phyloP scores from a whole-genome alignment of 345 rosid genomes.

The Diplotaxis tenuifolia region DNA sequence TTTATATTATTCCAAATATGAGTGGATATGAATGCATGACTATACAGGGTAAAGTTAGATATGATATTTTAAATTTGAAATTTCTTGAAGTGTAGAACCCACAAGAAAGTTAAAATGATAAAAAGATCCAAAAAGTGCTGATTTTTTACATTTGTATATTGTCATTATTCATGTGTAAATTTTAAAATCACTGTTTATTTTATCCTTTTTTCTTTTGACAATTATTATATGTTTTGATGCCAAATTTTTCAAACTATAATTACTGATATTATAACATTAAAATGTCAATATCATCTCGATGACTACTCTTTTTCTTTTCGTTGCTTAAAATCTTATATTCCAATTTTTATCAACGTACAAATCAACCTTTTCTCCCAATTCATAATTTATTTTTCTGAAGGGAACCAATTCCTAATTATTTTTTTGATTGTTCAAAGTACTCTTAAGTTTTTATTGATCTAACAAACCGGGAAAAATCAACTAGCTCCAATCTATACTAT shows the following conservation, averaged over 20 bases:
- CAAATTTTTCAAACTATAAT: not conserved
- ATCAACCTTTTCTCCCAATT: slow-evolving; percentile 21
- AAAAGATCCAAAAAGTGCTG: slow-evolving; percentile 30
- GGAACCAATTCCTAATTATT: too few relatives aligned
- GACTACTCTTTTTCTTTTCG: not conserved
- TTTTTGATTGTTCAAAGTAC: too few relatives aligned
- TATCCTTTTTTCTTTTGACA: not conserved
- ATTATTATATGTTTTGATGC: slow-evolving; percentile 18
- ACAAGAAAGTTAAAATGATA: slow-evolving; percentile 28
- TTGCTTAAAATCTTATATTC: slow-evolving; percentile 16
- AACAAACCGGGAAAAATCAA: too few relatives aligned
- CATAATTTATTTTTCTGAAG: too few relatives aligned
- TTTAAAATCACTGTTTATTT: slow-evolving; percentile 11
- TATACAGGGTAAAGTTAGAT: slow-evolving; percentile 19
- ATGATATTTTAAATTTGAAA: slow-evolving; percentile 11
- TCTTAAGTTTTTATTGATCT: too few relatives aligned
- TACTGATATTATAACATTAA: not conserved
- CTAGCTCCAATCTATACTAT: too few relatives aligned
- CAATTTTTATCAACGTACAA: slow-evolving; percentile 22
- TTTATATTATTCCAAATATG: not conserved
- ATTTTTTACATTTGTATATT: not conserved
- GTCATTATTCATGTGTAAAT: slow-evolving; percentile 24
- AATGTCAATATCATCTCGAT: not conserved
- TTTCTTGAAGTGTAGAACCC: slow-evolving; percentile 30
- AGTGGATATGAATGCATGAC: slow-evolving; percentile 30